Percentiles rank a stretch among this genome's conserved stretches.
Evolutionary conservation across 164 flowering plant species (phyloP).

Genomic region (Warburgia ugandensis): DNA sequence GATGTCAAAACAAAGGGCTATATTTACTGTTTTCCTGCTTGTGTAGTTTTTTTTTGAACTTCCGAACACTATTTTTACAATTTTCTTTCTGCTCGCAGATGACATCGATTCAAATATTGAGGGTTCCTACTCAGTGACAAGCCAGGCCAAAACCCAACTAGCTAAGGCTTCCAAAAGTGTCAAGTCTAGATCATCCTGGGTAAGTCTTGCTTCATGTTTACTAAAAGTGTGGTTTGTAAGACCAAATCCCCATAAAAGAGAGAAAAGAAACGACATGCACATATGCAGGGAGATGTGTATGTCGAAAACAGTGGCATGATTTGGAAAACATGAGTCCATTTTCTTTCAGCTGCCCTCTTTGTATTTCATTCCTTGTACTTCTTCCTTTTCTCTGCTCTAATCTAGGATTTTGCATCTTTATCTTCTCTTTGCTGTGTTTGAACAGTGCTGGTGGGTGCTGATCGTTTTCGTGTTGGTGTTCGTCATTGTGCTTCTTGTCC

Average conservation of each 20-base stretch:
- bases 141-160: conserved; percentile 51
- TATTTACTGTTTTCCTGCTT: conserved; percentile 1
- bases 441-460: conserved; percentile 12
- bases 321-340: no score
- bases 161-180: conserved; percentile 56
- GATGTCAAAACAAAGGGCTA: conserved; percentile 7
- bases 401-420: neutral
- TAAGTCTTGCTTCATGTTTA: conserved; percentile 12
- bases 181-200: conserved; percentile 58
- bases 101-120: conserved; percentile 61
- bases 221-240: neutral
- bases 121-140: conserved; percentile 40
- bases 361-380: neutral
- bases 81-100: conserved; percentile 29
- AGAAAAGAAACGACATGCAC: no score
- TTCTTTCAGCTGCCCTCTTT: neutral
- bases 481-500: conserved; percentile 8
- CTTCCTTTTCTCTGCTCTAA: neutral
- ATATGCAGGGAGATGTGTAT: neutral
- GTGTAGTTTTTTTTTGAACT: neutral
- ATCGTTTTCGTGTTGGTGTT: conserved; percentile 2
- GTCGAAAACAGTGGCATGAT: no score
- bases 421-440: neutral
- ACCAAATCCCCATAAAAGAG: no score
- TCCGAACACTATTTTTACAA: neutral